Evolutionary conservation across 1,284 basidiomycete genomes (phyloP).

Genomic region (Mycena sp.): DNA sequence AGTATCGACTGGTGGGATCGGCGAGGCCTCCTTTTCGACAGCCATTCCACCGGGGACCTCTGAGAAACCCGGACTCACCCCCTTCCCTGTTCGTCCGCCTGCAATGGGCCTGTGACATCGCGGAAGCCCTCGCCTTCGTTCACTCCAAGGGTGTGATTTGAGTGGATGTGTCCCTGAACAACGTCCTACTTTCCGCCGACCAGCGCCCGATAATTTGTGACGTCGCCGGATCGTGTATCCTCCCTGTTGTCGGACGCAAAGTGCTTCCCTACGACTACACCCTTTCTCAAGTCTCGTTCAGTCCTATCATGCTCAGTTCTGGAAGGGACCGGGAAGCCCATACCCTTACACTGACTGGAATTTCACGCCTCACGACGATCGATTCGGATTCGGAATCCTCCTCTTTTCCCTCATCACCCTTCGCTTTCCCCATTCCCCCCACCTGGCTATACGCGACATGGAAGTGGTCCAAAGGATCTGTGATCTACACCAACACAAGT

Average conservation of each 20-base stretch:
- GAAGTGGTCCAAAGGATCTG: background rate
- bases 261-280: background rate
- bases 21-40: background rate
- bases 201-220: background rate
- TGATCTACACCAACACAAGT: background rate
- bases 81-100: background rate
- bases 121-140: background rate
- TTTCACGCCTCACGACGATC: background rate
- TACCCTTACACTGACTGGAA: background rate
- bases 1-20: slow-evolving; percentile 3
- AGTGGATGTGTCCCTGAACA: background rate
- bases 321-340: background rate
- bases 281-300: background rate
- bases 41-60: background rate
- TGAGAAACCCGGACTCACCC: background rate
- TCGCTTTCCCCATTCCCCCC: no score
- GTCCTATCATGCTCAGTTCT: background rate
- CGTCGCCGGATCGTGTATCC: background rate
- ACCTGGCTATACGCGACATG: background rate
- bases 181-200: background rate
- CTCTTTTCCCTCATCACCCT: slow-evolving; percentile 2
- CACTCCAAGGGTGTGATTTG: slow-evolving; percentile 3
- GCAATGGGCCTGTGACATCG: no score
- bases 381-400: slow-evolving; percentile 5
- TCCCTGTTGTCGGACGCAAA: background rate